Conservation (phyloP, 495 filamentous ascomycete genomes). For the Sordaria brevicollis region DNA sequence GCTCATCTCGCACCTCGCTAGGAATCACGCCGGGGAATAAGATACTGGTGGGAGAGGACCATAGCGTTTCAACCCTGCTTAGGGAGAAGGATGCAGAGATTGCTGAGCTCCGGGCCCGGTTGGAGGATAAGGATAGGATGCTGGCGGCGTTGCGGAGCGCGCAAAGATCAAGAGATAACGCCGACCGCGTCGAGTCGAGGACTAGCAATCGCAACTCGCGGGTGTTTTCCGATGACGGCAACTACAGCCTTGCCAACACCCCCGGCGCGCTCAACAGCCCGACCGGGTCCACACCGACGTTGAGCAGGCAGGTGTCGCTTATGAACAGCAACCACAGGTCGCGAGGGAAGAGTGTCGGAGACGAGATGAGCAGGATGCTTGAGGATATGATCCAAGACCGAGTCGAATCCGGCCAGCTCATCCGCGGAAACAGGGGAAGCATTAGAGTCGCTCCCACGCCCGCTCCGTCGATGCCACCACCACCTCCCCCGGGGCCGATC, state of each 20-base stretch:
- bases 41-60: slow-evolving; percentile 54
- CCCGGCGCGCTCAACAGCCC: slow-evolving; percentile 25
- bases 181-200: slow-evolving; percentile 44
- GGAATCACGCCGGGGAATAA: slow-evolving; percentile 50
- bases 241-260: slow-evolving; percentile 21
- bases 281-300: slow-evolving; percentile 24
- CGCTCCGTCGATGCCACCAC: slow-evolving; percentile 1
- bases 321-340: slow-evolving; percentile 25
- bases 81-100: slow-evolving; percentile 94
- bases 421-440: slow-evolving; percentile 48
- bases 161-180: slow-evolving; percentile 74
- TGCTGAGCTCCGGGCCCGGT: slow-evolving; percentile 71
- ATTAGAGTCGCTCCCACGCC: slow-evolving; percentile 33
- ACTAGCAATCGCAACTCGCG: slow-evolving; percentile 36
- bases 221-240: slow-evolving; percentile 6
- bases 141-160: slow-evolving; percentile 78
- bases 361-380: slow-evolving; percentile 81
- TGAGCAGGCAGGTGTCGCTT: slow-evolving; percentile 25
- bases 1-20: slow-evolving; percentile 73
- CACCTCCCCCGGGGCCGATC: not conserved
- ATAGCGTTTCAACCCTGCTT: slow-evolving; percentile 54
- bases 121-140: slow-evolving; percentile 97
- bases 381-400: slow-evolving; percentile 92
- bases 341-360: slow-evolving; percentile 59
- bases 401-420: slow-evolving; percentile 57